phyloP scores from a whole-genome alignment of 2,329 filamentous ascomycete genomes.

The Aureobasidium sp. region DNA sequence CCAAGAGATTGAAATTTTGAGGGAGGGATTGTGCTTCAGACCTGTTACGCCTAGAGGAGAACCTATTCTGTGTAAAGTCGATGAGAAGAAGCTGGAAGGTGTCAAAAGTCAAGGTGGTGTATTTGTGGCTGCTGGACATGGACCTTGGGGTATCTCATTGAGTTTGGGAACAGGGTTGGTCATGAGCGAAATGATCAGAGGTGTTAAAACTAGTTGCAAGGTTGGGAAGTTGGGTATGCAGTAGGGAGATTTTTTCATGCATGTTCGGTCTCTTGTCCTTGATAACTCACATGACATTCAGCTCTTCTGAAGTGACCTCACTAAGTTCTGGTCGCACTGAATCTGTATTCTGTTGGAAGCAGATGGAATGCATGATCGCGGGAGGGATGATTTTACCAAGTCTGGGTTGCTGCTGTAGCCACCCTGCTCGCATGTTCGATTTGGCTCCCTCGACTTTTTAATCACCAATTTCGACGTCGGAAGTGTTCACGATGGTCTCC shows the following conservation, averaged over 20 bases:
- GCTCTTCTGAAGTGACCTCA: too few relatives aligned
- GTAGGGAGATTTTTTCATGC: not conserved
- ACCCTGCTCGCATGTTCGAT: not conserved
- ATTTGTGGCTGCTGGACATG: conserved; percentile 65
- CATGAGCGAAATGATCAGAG: conserved; percentile 62
- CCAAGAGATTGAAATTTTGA: conserved; percentile 54
- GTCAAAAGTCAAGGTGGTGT: conserved; percentile 55
- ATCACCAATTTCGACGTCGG: too few relatives aligned
- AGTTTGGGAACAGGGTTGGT: conserved; percentile 62
- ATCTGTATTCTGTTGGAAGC: too few relatives aligned
- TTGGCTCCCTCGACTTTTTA: not conserved
- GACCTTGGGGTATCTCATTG: conserved; percentile 59
- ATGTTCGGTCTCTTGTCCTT: too few relatives aligned
- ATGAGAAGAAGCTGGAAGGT: conserved; percentile 46
- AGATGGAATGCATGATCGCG: too few relatives aligned
- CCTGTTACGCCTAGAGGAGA: conserved; percentile 58
- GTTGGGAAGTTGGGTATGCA: conserved; percentile 42
- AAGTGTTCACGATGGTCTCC: too few relatives aligned
- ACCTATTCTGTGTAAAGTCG: conserved; percentile 55
- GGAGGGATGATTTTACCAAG: not conserved
- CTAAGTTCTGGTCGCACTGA: not conserved
- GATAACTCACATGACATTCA: too few relatives aligned
- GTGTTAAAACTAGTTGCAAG: conserved; percentile 51
- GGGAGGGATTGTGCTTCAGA: conserved; percentile 64
- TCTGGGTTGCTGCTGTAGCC: not conserved